Conservation (phyloP, 2,329 filamentous ascomycete species). For the Trichoderma oligosporum region DNA sequence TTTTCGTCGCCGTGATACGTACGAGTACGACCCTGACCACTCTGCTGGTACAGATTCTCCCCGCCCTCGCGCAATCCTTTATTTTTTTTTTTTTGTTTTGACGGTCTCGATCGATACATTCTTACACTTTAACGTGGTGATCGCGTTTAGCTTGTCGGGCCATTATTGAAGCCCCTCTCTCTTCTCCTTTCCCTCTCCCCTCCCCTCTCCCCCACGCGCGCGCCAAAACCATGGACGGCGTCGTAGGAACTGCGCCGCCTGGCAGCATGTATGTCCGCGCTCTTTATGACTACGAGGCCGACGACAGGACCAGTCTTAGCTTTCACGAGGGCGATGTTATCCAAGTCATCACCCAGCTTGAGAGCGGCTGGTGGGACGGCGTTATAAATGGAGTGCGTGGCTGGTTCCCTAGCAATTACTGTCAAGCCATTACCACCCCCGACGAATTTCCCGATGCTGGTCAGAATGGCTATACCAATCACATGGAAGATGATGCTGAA, state of each 20-base stretch:
- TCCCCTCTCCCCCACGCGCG: constrained; percentile 16
- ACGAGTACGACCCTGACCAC: constrained; percentile 22
- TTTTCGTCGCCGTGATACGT: constrained; percentile 27
- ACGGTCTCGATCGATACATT: constrained; percentile 14
- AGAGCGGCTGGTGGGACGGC: constrained; percentile 99
- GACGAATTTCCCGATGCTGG: constrained; percentile 66
- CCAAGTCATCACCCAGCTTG: constrained; percentile 95
- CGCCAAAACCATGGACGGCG: constrained; percentile 53
- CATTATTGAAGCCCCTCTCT: not conserved
- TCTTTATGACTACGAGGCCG: constrained; percentile 95
- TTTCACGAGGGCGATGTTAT: constrained; percentile 97
- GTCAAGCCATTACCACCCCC: constrained; percentile 74
- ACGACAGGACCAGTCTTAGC: constrained; percentile 93
- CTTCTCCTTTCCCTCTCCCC: constrained; percentile 26
- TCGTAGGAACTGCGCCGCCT: constrained; percentile 55
- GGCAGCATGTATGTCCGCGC: constrained; percentile 87
- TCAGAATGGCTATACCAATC: constrained; percentile 52
- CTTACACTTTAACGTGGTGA: not conserved
- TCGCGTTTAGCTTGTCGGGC: not conserved
- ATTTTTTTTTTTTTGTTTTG: too few relatives aligned
- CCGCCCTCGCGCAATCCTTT: constrained; percentile 31
- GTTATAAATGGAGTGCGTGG: constrained; percentile 94
- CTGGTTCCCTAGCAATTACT: constrained; percentile 99
- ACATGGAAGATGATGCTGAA: constrained; percentile 59
- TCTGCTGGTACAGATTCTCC: constrained; percentile 32